phyloP scores from a whole-genome alignment of 768 basidiomycete species.

The Lyophyllum decastes region DNA sequence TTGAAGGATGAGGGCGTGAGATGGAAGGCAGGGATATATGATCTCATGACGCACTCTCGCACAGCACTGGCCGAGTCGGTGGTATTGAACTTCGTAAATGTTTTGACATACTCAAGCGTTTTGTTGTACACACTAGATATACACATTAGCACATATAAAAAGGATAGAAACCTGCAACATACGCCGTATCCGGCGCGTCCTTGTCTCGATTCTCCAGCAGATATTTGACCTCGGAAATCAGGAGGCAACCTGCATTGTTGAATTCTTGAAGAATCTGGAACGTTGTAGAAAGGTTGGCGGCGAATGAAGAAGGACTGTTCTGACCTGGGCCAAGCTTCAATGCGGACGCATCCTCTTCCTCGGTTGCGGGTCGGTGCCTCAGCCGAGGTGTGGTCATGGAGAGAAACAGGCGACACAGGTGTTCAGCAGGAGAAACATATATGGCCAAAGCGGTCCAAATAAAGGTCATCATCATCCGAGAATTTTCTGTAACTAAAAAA shows the following conservation, averaged over 20 bases:
- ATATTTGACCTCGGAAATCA: conserved; percentile 92
- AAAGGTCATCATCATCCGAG: too few relatives aligned
- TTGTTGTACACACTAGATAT: conserved; percentile 83
- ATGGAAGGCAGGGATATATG: not conserved
- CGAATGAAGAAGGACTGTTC: not conserved
- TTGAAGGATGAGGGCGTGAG: conserved; percentile 26
- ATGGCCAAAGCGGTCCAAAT: too few relatives aligned
- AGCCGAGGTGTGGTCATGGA: conserved; percentile 61
- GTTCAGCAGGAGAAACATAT: too few relatives aligned
- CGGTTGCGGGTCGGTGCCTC: conserved; percentile 63
- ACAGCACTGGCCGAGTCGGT: conserved; percentile 84
- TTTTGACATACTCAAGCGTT: conserved; percentile 88
- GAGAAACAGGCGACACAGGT: not conserved
- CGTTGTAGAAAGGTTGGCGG: not conserved
- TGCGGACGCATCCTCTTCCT: conserved; percentile 86
- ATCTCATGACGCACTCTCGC: conserved; percentile 65
- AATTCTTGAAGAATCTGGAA: conserved; percentile 55
- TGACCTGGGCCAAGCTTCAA: conserved; percentile 79
- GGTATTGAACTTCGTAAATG: conserved; percentile 87
- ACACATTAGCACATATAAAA: not conserved
- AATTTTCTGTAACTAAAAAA: too few relatives aligned
- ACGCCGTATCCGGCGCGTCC: conserved; percentile 88
- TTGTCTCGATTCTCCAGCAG: conserved; percentile 86
- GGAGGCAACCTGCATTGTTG: conserved; percentile 87
- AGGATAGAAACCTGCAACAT: conserved; percentile 24